phyloP scores from a whole-genome alignment of 164 flowering plant genomes.

The Berberis vulgaris region DNA sequence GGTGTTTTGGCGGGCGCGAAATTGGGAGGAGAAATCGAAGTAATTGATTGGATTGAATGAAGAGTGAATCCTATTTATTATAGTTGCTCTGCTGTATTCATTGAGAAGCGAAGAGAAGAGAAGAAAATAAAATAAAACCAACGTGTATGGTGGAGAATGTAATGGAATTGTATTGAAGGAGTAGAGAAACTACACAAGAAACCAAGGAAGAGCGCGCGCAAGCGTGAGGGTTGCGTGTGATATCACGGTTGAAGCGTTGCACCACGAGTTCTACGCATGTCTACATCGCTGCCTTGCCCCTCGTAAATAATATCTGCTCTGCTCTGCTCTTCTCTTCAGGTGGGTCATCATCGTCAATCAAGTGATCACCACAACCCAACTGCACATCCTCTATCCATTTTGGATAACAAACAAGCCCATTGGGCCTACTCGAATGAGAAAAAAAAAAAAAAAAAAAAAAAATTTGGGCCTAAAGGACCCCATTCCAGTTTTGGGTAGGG shows the following conservation, averaged over 20 bases:
- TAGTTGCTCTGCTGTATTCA: background rate
- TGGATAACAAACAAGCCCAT: no score
- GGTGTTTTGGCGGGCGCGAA: background rate
- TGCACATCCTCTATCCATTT: no score
- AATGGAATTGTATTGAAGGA: background rate
- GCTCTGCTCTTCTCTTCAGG: no score
- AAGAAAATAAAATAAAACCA: no score
- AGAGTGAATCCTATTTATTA: background rate
- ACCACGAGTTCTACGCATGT: conserved; percentile 7
- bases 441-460: no score
- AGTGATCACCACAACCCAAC: no score
- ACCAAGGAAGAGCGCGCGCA: background rate
- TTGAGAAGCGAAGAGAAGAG: background rate
- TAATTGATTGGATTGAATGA: background rate
- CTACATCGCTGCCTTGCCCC: background rate
- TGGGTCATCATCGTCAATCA: no score
- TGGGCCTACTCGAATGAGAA: no score
- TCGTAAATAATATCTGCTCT: no score
- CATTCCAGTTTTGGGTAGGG: no score
- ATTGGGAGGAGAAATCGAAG: background rate
- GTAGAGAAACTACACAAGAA: background rate
- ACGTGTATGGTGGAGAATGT: background rate
- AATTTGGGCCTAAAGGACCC: no score
- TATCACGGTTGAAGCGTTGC: conserved; percentile 6
- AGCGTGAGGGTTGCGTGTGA: conserved; percentile 5